Evolutionary conservation across 139 green algal genomes (phyloP), one percentile per base, ranked within the genome.

Genomic region (Coccomyxa sp.): DNA sequence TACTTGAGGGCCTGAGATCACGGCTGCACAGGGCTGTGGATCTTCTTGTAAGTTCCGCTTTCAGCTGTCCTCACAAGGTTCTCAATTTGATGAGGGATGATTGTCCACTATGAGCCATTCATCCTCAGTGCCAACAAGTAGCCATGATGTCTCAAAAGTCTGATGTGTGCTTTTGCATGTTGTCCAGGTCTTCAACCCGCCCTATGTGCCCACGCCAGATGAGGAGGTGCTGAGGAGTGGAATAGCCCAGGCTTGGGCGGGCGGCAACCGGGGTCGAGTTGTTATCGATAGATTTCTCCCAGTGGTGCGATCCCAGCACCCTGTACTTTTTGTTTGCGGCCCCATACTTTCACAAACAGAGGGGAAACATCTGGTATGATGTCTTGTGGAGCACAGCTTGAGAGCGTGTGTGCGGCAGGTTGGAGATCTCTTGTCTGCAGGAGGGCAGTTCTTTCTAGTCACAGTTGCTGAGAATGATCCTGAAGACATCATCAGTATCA

Each of bases 171-270:
- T 58, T 67, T 81, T 67, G 75, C 13, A 23, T 67, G 23, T n/a
- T 30, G 38, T 18, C 10, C 89, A 98, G 88, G 66, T 98, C 25
- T 98, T 98, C 88, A 99, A 99, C 85, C 97, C 97, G 13, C 96
- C 97, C 16, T 99, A 99, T 84, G 97, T 99, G 66, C 94, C 94
- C 0, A 99, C 97, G 0, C 95, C 95, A 21, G 91, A 96, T 60
- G 93, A 97, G 25, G 96, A 99, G 86, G 89, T 98, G 23, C 75
- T 67, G 0, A 59, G 66, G 11, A 78, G 79, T 1, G 92, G 89
- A 12, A 94, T 98, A 27, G 84, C 90, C 17, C 88, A 89, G 0
- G 94, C 96, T 10, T 99, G 96, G 96, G 96, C 96, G 0, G 96
- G 96, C 10, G 96, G 96, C 21, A 18, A 86, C 12, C 23, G 77